Conservation (phyloP, 768 basidiomycete species). For the Tylopilus rubrobrunneus region DNA sequence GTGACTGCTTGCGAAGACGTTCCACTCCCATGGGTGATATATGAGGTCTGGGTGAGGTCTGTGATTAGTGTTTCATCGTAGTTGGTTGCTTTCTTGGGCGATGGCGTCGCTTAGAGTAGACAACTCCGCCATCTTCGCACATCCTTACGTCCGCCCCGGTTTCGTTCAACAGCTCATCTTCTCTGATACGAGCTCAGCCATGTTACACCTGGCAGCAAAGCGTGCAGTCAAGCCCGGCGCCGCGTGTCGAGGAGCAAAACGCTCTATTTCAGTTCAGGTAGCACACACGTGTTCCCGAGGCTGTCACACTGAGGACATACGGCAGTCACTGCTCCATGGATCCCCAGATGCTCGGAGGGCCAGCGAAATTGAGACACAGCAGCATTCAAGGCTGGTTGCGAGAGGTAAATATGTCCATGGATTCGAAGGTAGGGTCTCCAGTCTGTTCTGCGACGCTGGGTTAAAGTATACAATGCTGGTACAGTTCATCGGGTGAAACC, state of each 20-base stretch:
- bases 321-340: conserved; percentile 86
- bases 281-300: conserved; percentile 17
- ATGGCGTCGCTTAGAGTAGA: background rate
- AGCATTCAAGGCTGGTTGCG: conserved; percentile 87
- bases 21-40: conserved; percentile 33
- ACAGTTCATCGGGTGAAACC: conserved; percentile 86
- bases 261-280: conserved; percentile 66
- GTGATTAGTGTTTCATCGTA: background rate
- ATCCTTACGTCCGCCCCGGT: conserved; percentile 1
- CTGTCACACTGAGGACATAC: conserved; percentile 26
- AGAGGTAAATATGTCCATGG: conserved; percentile 93
- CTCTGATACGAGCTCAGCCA: conserved; percentile 7
- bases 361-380: conserved; percentile 69
- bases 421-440: conserved; percentile 59
- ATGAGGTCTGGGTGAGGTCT: conserved; percentile 40
- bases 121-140: conserved; percentile 22
- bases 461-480: conserved; percentile 1
- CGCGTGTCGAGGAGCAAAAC: conserved; percentile 30
- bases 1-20: conserved; percentile 25
- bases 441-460: background rate
- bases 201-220: conserved; percentile 23
- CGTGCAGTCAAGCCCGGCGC: conserved; percentile 8
- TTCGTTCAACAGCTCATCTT: conserved; percentile 3
- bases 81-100: background rate
- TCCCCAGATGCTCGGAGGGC: conserved; percentile 84